phyloP scores from a whole-genome alignment of 1,284 basidiomycete genomes.

The Ceratobasidium sp. region DNA sequence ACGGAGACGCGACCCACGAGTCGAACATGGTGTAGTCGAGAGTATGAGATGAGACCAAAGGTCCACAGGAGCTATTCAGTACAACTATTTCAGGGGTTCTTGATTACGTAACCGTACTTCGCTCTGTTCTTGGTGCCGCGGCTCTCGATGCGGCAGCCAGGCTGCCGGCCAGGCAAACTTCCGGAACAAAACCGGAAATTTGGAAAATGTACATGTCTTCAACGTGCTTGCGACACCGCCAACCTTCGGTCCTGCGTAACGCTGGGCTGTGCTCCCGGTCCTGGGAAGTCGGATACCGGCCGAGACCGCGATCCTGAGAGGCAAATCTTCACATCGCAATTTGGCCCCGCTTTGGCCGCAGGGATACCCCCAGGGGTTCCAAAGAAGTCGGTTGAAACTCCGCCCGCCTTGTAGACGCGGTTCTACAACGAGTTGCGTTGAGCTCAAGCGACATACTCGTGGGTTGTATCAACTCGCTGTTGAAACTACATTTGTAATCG shows the following conservation, averaged over 20 bases:
- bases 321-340: background rate
- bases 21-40: conserved; percentile 25
- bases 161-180: background rate
- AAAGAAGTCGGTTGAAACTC: too few species aligned
- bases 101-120: conserved; percentile 19
- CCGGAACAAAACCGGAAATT: background rate
- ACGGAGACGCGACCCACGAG: conserved; percentile 29
- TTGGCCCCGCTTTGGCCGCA: background rate
- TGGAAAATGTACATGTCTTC: too few species aligned
- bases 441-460: background rate
- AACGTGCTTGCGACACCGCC: background rate
- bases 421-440: background rate
- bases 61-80: conserved; percentile 10
- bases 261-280: background rate
- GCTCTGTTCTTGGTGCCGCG: conserved; percentile 17
- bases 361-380: too few species aligned
- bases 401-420: too few species aligned
- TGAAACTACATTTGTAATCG: background rate
- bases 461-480: too few species aligned
- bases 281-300: background rate
- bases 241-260: background rate
- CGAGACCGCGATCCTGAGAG: conserved; percentile 5
- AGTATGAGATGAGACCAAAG: conserved; percentile 20
- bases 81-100: conserved; percentile 4
- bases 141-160: background rate